These are phyloP conservation scores for Amanita subjunquillea DNA, from an alignment of 768 basidiomycete species.

Conservation along the genomic window DNA sequence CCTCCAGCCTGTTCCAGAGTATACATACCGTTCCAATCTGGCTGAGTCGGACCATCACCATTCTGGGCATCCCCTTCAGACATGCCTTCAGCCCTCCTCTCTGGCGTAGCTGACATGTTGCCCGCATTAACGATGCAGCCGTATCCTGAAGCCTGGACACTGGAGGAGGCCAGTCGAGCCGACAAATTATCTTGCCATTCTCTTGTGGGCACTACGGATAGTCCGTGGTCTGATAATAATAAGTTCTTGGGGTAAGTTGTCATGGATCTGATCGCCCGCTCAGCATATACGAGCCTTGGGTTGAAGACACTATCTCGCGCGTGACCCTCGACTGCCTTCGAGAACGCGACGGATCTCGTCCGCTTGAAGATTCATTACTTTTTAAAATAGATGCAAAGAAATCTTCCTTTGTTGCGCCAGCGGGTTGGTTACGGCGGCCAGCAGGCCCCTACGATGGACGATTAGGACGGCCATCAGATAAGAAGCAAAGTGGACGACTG, in stretches of 20 bases:
- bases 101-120: background rate
- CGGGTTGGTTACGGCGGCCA: constrained; percentile 51
- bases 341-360: constrained; percentile 47
- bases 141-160: constrained; percentile 9
- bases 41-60: constrained; percentile 17
- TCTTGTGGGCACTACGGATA: constrained; percentile 54
- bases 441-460: constrained; percentile 45
- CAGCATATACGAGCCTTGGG: constrained; percentile 30
- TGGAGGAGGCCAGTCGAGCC: constrained; percentile 33
- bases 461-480: constrained; percentile 4
- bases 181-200: constrained; percentile 76
- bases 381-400: constrained; percentile 67
- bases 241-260: constrained; percentile 3
- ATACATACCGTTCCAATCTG: constrained; percentile 54
- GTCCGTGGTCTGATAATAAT: constrained; percentile 36
- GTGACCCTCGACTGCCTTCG: constrained; percentile 69
- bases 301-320: constrained; percentile 72
- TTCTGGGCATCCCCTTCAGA: constrained; percentile 23
- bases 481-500: constrained; percentile 13
- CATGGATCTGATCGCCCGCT: background rate
- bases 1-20: constrained; percentile 34
- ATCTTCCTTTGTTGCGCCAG: constrained; percentile 63
- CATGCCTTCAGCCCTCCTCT: background rate
- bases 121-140: constrained; percentile 6
- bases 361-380: constrained; percentile 37